Base-by-base conservation (phyloP, 1,139 yeast species). In the Geotrichum klebahnii region DNA sequence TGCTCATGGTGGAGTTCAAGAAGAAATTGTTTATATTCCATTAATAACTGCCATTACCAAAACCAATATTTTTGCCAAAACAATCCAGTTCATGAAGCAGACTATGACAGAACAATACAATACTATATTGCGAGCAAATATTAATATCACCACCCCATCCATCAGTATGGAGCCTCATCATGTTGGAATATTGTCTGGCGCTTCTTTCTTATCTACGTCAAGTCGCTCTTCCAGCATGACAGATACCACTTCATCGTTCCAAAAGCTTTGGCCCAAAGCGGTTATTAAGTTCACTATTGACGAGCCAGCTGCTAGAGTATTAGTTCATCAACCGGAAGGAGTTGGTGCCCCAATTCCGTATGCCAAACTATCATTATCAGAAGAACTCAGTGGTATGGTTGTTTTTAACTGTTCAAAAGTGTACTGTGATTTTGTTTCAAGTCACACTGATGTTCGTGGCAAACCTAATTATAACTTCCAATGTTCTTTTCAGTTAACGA, bases 1-100 rank as follows among this genome's bases (percentile, higher is more conserved):
- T 29, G 64, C 61, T 29, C 53, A 50, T 10, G 57, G 57, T 28
- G 57, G 56, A 9, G 48, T 56, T n/a, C 68, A 66, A 42, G 71
- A 69, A 42, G 74, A 71, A 51, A 53, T 71, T 6, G 56, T 70
- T 6, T 70, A 70, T 50, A 60, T 70, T 12, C 75, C 75, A 0
- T 57, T 70, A 60, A 59, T 69, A 20, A 66, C 74, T 2, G 52
- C 64, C 42, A 59, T 71, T 14, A 61, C 67, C 12, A 64, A 68
- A 34, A 65, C 74, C 0, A 70, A 70, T 49, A 53, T 67, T 20
- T 63, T 70, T 44, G 62, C 71, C 9, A 61, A 65, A 48, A 64
- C 72, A 0, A 50, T 70, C 40, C 62, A 61, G 42, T 58, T 63
- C 42, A 61, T 66, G 3, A 33, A 44, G 8, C 22, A 33, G n/a